A percentile compares a stretch with the other conserved stretches of the same genome.
phyloP scores from a whole-genome alignment of 1,139 yeast genomes.

The Blastobotrys serpentis region DNA sequence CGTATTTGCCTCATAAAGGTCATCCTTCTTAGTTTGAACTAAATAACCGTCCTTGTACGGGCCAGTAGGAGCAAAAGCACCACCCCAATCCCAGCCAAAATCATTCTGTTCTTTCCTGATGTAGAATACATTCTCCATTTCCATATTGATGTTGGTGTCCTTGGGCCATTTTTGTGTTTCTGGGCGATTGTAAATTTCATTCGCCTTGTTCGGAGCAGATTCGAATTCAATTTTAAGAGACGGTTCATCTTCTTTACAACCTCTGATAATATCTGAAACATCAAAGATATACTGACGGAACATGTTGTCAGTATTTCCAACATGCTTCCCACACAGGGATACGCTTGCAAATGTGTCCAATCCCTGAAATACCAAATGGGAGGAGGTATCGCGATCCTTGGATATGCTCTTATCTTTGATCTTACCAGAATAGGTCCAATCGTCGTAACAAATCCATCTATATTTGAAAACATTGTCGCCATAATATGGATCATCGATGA shows the following conservation, averaged over 20 bases:
- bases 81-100: constrained; percentile 60
- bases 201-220: neutral
- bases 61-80: constrained; percentile 47
- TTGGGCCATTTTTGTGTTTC: constrained; percentile 2
- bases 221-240: neutral
- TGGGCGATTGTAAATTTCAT: constrained; percentile 1
- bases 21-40: constrained; percentile 8
- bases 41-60: constrained; percentile 41
- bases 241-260: constrained; percentile 1
- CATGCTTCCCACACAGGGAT: constrained; percentile 36
- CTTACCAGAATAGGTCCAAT: constrained; percentile 9
- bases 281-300: constrained; percentile 30
- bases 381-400: neutral
- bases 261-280: constrained; percentile 12
- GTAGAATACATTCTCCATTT: constrained; percentile 8
- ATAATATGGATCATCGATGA: constrained; percentile 5
- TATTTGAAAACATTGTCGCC: constrained; percentile 6
- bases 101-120: constrained; percentile 51
- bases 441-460: constrained; percentile 5
- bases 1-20: constrained; percentile 8
- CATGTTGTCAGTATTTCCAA: constrained; percentile 42
- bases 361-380: constrained; percentile 41
- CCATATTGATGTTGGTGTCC: constrained; percentile 5
- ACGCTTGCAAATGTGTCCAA: constrained; percentile 46
- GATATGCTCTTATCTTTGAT: neutral